Evolutionary conservation across 352 stramenopile species (phyloP).

Genomic region (Pythium dissimile): DNA sequence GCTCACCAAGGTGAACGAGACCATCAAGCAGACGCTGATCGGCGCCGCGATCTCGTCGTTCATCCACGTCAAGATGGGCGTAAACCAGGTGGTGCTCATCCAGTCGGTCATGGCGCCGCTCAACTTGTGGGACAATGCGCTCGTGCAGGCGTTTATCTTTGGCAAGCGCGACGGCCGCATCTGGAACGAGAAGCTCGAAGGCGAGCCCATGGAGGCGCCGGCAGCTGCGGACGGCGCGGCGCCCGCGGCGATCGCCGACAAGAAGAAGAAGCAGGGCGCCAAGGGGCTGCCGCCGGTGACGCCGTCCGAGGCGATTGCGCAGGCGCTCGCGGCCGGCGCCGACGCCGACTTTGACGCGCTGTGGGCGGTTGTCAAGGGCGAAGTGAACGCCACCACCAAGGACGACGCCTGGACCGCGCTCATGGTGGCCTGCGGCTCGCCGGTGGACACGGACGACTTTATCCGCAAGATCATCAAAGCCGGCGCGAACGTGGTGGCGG

Average conservation of each 20-base stretch:
- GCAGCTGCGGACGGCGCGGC: constrained; percentile 26
- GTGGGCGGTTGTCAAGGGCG: constrained; percentile 51
- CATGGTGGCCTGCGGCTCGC: constrained; percentile 79
- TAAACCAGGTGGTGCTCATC: constrained; percentile 87
- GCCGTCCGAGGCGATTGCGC: constrained; percentile 54
- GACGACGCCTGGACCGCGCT: constrained; percentile 80
- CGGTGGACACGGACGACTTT: constrained; percentile 79
- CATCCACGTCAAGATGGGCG: constrained; percentile 83
- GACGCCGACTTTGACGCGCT: constrained; percentile 76
- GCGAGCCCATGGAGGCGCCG: constrained; percentile 59
- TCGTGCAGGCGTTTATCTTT: constrained; percentile 78
- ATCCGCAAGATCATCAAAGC: constrained; percentile 59
- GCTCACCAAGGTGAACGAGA: constrained; percentile 65
- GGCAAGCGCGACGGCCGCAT: constrained; percentile 55
- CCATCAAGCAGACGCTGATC: constrained; percentile 83
- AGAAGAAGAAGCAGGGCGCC: constrained; percentile 13
- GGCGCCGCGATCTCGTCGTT: constrained; percentile 70
- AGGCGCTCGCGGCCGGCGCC: constrained; percentile 50
- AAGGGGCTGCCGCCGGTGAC: constrained; percentile 28
- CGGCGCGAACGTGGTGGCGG: constrained; percentile 53
- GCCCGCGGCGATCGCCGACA: constrained; percentile 1
- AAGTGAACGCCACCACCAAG: constrained; percentile 63
- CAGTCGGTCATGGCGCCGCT: constrained; percentile 83
- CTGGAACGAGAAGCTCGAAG: constrained; percentile 79
- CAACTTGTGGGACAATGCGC: constrained; percentile 79